A percentile compares a stretch with the other conserved stretches of the same genome.
phyloP scores from a whole-genome alignment of 139 green algal genomes.

The Asterochloris sp. region DNA sequence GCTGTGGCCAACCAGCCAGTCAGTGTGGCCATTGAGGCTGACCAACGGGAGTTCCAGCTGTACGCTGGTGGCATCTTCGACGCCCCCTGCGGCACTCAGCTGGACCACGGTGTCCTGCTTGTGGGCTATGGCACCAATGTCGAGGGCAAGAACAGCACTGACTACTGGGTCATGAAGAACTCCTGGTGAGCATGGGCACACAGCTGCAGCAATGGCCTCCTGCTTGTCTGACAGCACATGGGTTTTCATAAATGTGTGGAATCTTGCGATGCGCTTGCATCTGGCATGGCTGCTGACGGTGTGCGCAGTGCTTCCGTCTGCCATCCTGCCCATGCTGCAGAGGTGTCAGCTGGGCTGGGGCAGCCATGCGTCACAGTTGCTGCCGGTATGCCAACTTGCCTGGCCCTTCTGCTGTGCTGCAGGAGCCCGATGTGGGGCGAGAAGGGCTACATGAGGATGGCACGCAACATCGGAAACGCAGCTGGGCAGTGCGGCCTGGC shows the following conservation, averaged over 20 bases:
- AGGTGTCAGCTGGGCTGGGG: background rate
- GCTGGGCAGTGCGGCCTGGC: constrained; percentile 90
- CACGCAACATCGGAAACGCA: constrained; percentile 8
- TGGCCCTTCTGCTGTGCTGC: background rate
- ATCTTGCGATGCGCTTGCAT: too few species aligned
- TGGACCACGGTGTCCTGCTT: constrained; percentile 95
- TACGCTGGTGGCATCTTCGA: constrained; percentile 86
- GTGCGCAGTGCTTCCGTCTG: background rate
- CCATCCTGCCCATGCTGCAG: background rate
- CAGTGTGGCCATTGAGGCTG: constrained; percentile 89
- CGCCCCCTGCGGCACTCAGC: constrained; percentile 69
- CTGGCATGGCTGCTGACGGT: too few species aligned
- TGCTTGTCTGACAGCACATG: background rate
- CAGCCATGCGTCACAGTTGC: background rate
- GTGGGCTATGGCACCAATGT: constrained; percentile 84
- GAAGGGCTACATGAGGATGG: constrained; percentile 76
- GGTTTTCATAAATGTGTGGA: background rate
- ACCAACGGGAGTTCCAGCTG: constrained; percentile 82
- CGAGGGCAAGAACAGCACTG: constrained; percentile 19
- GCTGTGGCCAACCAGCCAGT: constrained; percentile 90
- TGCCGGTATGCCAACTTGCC: too few species aligned
- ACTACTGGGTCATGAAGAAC: constrained; percentile 98
- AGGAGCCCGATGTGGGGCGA: constrained; percentile 73
- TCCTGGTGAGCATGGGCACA: constrained; percentile 70
- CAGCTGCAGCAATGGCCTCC: background rate